phyloP scores from a whole-genome alignment of 1,284 basidiomycete genomes.

The Tylopilus sp. region DNA sequence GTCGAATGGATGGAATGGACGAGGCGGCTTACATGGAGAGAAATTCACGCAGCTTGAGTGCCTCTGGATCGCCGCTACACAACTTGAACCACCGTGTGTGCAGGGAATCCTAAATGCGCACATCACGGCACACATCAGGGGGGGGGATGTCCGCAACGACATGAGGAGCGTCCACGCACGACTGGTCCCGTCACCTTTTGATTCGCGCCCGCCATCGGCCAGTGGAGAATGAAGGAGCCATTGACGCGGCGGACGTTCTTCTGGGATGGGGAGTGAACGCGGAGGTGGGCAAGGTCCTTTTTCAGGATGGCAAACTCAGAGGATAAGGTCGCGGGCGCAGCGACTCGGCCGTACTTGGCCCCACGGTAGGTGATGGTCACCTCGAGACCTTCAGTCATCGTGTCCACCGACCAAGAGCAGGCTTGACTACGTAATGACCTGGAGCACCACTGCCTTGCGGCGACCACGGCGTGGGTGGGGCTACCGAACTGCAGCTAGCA shows the following conservation, averaged over 20 bases:
- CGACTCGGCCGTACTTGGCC: conserved; percentile 13
- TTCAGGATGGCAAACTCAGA: conserved; percentile 29
- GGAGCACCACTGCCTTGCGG: too few relatives aligned
- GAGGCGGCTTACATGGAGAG: conserved; percentile 26
- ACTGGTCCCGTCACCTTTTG: conserved; percentile 1
- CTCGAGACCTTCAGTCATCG: conserved; percentile 24
- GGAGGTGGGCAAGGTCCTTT: conserved; percentile 26
- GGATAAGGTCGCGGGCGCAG: conserved; percentile 12
- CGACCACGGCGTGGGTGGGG: too few relatives aligned
- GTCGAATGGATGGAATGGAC: too few relatives aligned
- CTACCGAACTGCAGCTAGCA: too few relatives aligned
- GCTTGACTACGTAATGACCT: too few relatives aligned
- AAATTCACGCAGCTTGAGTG: conserved; percentile 20
- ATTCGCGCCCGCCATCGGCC: conserved; percentile 17
- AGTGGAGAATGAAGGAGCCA: conserved; percentile 25
- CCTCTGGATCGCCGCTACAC: conserved; percentile 25
- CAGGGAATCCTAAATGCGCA: conserved; percentile 18
- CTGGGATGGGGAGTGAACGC: conserved; percentile 27
- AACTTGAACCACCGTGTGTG: conserved; percentile 25
- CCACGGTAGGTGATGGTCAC: conserved; percentile 25
- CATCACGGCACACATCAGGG: not conserved
- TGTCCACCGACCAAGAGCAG: not conserved
- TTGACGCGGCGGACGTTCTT: conserved; percentile 21
- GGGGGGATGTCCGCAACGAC: not conserved
- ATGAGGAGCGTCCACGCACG: conserved; percentile 10